phyloP scores from a whole-genome alignment of 768 basidiomycete species.

The Tremella yokohamensis region DNA sequence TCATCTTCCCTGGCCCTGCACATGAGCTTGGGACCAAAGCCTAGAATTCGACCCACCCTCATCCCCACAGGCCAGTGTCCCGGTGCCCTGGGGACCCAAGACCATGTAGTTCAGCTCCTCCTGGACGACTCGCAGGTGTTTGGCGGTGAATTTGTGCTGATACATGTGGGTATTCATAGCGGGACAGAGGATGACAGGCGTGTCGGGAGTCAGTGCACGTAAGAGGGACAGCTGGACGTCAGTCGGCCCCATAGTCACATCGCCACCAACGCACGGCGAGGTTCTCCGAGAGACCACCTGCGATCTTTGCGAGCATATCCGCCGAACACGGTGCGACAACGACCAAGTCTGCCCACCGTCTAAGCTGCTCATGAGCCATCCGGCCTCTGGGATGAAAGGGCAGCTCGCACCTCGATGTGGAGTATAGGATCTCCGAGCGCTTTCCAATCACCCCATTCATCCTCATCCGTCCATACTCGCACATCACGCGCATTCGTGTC shows the following conservation, averaged over 20 bases:
- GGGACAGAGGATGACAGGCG: conserved; percentile 85
- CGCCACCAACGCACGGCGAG: conserved; percentile 54
- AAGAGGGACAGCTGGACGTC: conserved; percentile 59
- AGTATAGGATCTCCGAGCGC: conserved; percentile 85
- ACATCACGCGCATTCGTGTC: conserved; percentile 48
- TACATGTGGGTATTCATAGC: conserved; percentile 99
- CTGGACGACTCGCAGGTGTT: conserved; percentile 70
- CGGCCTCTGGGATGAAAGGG: conserved; percentile 37
- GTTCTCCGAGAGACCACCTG: conserved; percentile 83
- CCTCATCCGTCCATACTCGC: conserved; percentile 79
- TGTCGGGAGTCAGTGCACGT: conserved; percentile 75
- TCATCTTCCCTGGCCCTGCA: conserved; percentile 87
- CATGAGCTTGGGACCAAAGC: not conserved
- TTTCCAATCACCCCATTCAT: conserved; percentile 79
- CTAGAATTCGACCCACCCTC: conserved; percentile 58
- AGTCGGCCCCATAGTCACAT: not conserved
- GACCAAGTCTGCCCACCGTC: conserved; percentile 87
- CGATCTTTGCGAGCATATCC: conserved; percentile 93
- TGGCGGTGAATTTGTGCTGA: conserved; percentile 81
- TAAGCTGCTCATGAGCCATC: conserved; percentile 29
- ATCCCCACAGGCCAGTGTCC: conserved; percentile 86
- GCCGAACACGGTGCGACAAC: conserved; percentile 93
- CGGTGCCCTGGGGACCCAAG: conserved; percentile 76
- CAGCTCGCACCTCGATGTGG: conserved; percentile 80
- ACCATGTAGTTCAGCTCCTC: conserved; percentile 76